Evolutionary conservation across 1,284 basidiomycete genomes (phyloP).

Genomic region (Omphalotus olearius): DNA sequence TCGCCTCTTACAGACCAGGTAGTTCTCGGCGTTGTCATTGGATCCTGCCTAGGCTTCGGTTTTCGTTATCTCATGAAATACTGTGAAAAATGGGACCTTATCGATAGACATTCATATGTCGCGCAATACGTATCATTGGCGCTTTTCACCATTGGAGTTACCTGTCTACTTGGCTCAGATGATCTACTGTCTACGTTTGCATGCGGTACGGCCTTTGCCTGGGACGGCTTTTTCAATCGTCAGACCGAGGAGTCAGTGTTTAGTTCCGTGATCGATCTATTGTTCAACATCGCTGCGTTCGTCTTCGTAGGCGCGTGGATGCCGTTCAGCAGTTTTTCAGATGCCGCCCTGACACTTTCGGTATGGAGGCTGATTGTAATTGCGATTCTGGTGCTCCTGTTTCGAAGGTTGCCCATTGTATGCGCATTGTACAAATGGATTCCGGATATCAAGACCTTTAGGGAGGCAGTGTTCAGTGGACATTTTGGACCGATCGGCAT

Average conservation of each 20-base stretch:
- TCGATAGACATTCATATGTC: slow-evolving; percentile 91
- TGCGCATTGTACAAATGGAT: slow-evolving; percentile 85
- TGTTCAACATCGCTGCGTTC: slow-evolving; percentile 90
- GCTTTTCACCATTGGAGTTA: slow-evolving; percentile 80
- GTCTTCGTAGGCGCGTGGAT: slow-evolving; percentile 94
- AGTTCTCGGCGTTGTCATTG: slow-evolving; percentile 14
- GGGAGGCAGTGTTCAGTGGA: slow-evolving; percentile 84
- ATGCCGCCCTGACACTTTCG: slow-evolving; percentile 60
- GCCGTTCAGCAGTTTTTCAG: slow-evolving; percentile 77
- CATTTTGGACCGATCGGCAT: slow-evolving; percentile 95
- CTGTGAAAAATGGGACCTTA: slow-evolving; percentile 83
- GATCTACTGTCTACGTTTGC: slow-evolving; percentile 93
- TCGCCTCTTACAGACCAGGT: slow-evolving; percentile 13
- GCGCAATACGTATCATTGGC: slow-evolving; percentile 79
- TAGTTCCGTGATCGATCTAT: slow-evolving; percentile 90
- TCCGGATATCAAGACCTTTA: slow-evolving; percentile 88
- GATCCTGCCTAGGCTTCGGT: slow-evolving; percentile 26
- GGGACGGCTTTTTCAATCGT: slow-evolving; percentile 98
- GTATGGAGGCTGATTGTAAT: slow-evolving; percentile 84
- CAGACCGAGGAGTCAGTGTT: slow-evolving; percentile 96
- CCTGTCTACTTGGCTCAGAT: slow-evolving; percentile 87
- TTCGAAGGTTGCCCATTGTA: slow-evolving; percentile 83
- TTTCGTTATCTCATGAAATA: slow-evolving; percentile 97
- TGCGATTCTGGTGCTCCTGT: slow-evolving; percentile 71
- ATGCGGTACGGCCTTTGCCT: slow-evolving; percentile 95